Base-by-base conservation (phyloP, 2,329 filamentous ascomycete species). In the Pezicula carpinea region DNA sequence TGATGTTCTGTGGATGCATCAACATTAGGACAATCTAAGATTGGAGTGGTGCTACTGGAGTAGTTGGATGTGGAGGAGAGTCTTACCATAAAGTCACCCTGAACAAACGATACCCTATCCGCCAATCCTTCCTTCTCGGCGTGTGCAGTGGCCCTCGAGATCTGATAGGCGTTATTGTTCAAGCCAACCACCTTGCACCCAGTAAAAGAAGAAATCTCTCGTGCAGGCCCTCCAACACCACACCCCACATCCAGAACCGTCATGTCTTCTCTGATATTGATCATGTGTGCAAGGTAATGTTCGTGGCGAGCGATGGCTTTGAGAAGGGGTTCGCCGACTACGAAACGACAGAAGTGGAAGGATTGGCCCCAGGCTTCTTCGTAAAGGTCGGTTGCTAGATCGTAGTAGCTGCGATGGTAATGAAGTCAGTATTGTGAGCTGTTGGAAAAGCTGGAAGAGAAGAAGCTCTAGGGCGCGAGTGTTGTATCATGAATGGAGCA, bases 91-190 rank as follows among this genome's bases (percentile, higher is more conserved):
- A 99, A 99, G 64, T 97, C 92, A 44, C 91, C 92, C 79, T 97
- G 96, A 64, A 89, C 85, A 61, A 89, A 97, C 53, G 77, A 78
- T 57, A 96, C 73, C 73, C 96, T 89, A 62, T 88, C 69, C 1
- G 84, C 77, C 44, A 97, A 74, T 43, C 85, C 84, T 70, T 95
- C 89, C 69, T 89, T 89, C 52, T 78, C 70, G 3, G 91, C 89
- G 65, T 96, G 96, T 46, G 78, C 75, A 13, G 83, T 90, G n/a
- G 91, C 92, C 56, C 93, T 88, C 66, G 96, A 82, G 57, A 97
- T 96, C 74, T 97, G 93, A 76, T 99, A 99, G 73, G 96, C 89
- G 70, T 97, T 97, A 82, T 96, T 97, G 82, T 97, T 99, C 66
- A 97, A 73, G 36, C 93, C 93, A 19, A 89, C 85, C 53, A 97